phyloP scores from a whole-genome alignment of 495 filamentous ascomycete genomes.

The Pseudomonodictys pantanalensis region DNA sequence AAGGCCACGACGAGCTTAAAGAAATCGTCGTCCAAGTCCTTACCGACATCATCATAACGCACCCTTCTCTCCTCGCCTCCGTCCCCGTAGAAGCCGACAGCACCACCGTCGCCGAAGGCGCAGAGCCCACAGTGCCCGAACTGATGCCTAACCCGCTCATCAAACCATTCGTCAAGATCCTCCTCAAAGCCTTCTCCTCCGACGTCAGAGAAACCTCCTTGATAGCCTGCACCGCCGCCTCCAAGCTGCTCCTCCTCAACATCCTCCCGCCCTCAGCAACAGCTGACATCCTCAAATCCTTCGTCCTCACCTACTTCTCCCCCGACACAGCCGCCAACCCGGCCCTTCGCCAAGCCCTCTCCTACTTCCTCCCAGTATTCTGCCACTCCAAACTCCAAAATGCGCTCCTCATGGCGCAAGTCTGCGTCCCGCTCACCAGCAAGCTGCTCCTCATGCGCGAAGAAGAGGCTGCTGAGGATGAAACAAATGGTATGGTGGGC shows the following conservation, averaged over 20 bases:
- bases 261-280: conserved; percentile 47
- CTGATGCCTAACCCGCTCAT: conserved; percentile 45
- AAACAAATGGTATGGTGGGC: conserved; percentile 63
- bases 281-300: conserved; percentile 72
- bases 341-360: conserved; percentile 80
- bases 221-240: conserved; percentile 72
- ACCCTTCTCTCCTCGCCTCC: conserved; percentile 66
- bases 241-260: conserved; percentile 80
- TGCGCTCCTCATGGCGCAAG: conserved; percentile 68
- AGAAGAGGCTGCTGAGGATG: conserved; percentile 60
- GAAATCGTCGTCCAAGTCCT: conserved; percentile 86
- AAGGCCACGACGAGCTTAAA: conserved; percentile 85
- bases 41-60: conserved; percentile 86
- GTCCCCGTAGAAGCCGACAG: conserved; percentile 7
- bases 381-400: conserved; percentile 79
- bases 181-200: conserved; percentile 70
- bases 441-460: conserved; percentile 54
- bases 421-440: conserved; percentile 68
- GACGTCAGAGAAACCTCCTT: conserved; percentile 64
- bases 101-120: conserved; percentile 44
- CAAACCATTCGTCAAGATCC: conserved; percentile 70
- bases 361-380: conserved; percentile 96
- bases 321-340: conserved; percentile 80
- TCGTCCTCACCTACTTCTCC: conserved; percentile 86
- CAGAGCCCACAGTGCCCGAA: no score